phyloP scores from a whole-genome alignment of 2,329 filamentous ascomycete species.

The Scleromitrula shiraiana region DNA sequence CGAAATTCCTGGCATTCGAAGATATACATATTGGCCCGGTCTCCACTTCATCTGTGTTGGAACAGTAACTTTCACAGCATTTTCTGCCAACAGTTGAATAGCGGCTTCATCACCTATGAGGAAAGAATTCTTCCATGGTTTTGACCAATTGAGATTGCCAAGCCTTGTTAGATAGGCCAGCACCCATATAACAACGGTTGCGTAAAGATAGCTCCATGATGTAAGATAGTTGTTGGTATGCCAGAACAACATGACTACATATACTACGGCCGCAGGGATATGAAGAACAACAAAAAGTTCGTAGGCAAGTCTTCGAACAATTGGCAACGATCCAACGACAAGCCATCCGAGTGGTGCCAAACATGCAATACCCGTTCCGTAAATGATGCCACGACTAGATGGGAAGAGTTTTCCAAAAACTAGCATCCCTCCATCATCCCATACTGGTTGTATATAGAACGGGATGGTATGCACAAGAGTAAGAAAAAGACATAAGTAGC shows the following conservation, averaged over 20 bases:
- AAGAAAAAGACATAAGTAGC: slow-evolving; percentile 76
- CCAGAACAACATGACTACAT: slow-evolving; percentile 86
- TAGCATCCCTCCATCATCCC: slow-evolving; percentile 66
- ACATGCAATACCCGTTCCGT: slow-evolving; percentile 78
- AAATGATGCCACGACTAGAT: slow-evolving; percentile 58
- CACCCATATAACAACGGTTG: slow-evolving; percentile 71
- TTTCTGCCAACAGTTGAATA: slow-evolving; percentile 81
- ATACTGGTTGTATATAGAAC: slow-evolving; percentile 83
- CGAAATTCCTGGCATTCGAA: slow-evolving; percentile 88
- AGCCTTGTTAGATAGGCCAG: slow-evolving; percentile 66
- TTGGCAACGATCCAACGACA: slow-evolving; percentile 74
- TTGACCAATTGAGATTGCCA: slow-evolving; percentile 85
- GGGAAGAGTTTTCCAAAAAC: slow-evolving; percentile 66
- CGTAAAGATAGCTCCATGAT: slow-evolving; percentile 83
- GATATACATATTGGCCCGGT: slow-evolving; percentile 89
- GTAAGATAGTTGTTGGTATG: slow-evolving; percentile 88
- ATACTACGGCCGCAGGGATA: slow-evolving; percentile 71
- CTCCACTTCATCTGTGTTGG: slow-evolving; percentile 89
- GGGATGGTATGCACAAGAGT: slow-evolving; percentile 79
- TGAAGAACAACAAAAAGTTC: slow-evolving; percentile 80
- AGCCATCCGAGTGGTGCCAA: slow-evolving; percentile 76
- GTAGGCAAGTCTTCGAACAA: slow-evolving; percentile 69
- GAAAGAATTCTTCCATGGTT: slow-evolving; percentile 71
- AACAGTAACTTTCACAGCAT: slow-evolving; percentile 91
- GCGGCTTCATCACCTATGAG: slow-evolving; percentile 87